A percentile compares a stretch with the other conserved stretches of the same genome.
These are phyloP conservation scores for Coniophora puteana DNA, from an alignment of 1,284 basidiomycete species.

Conservation along the genomic window DNA sequence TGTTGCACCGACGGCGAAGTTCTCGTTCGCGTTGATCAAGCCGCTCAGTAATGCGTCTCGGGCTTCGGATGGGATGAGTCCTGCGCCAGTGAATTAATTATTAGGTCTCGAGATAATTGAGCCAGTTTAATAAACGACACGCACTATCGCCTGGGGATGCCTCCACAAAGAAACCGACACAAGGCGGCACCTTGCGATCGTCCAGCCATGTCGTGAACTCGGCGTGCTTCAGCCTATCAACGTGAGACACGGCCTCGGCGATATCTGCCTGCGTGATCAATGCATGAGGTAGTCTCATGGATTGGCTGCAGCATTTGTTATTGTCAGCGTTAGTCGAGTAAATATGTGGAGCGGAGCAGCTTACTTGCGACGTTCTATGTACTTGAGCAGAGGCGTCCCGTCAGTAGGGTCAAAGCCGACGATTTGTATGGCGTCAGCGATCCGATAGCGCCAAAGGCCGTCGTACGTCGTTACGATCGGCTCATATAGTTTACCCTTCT, in stretches of 20 bases:
- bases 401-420: slow-evolving; percentile 17
- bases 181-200: slow-evolving; percentile 1
- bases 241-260: slow-evolving; percentile 5
- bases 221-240: background rate
- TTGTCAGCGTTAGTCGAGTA: background rate
- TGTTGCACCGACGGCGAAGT: background rate
- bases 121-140: background rate
- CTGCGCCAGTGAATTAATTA: slow-evolving; percentile 1
- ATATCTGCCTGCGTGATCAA: slow-evolving; percentile 7
- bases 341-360: background rate
- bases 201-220: slow-evolving; percentile 9
- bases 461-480: slow-evolving; percentile 19
- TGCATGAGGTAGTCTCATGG: slow-evolving; percentile 4
- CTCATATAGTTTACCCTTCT: slow-evolving; percentile 14
- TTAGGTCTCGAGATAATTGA: too few relatives aligned
- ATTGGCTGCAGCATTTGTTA: background rate
- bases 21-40: background rate
- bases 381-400: slow-evolving; percentile 11
- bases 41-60: too few relatives aligned
- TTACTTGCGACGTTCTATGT: slow-evolving; percentile 14
- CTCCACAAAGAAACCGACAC: slow-evolving; percentile 5
- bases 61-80: too few relatives aligned
- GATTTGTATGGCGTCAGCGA: slow-evolving; percentile 18
- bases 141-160: background rate
- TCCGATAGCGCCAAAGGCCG: slow-evolving; percentile 23